Evolutionary conservation across 257 asterid species (phyloP), one percentile per base, ranked within the genome.

Genomic region (Scutellaria baicalensis): DNA sequence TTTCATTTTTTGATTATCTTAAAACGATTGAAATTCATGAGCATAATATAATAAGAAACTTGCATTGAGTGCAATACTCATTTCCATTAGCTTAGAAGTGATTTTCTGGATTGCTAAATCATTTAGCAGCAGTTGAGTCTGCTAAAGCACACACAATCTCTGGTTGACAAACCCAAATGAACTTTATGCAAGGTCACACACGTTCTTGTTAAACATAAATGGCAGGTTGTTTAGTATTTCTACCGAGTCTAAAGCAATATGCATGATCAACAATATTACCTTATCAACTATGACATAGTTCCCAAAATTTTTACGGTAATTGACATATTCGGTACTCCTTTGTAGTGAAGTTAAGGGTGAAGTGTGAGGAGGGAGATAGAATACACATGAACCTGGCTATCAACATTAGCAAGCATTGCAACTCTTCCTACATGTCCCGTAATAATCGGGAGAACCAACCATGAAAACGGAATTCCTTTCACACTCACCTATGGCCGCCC

Each of bases 401-500:
- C 73, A 17, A 40, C n/a, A 49, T 71, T 64, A 38, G 68, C 98
- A 93, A 35, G 83, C 89, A 36, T 81, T 84, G 79, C 98, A 93
- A 56, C 98, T 93, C 89, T 85, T 93, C 84, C 95, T 85, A 80
- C 98, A 93, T 14, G 97, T 76, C 18, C 98, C 97, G 10, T 84
- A 85, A 70, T 93, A 90, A 76, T 93, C 98, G 62, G 92, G 83
- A 39, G 98, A 81, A 66, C 97, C 98, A 56, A 84, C 65, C 98
- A 93, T 90, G 81, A 85, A 93, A 60, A 90, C 81, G 2, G 95
- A 70, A 69, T 93, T 93, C 74, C 81, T 83, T 55, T 82, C 56
- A 54, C 98, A 93, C 91, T 90, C 98, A 57, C 98, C 98, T 1
- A 62, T 72, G 59, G 95, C 85, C 35, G 96, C 98, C 98, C 98